Evolutionary conservation across 495 filamentous ascomycete genomes (phyloP).

Genomic region (Trichoderma virens): DNA sequence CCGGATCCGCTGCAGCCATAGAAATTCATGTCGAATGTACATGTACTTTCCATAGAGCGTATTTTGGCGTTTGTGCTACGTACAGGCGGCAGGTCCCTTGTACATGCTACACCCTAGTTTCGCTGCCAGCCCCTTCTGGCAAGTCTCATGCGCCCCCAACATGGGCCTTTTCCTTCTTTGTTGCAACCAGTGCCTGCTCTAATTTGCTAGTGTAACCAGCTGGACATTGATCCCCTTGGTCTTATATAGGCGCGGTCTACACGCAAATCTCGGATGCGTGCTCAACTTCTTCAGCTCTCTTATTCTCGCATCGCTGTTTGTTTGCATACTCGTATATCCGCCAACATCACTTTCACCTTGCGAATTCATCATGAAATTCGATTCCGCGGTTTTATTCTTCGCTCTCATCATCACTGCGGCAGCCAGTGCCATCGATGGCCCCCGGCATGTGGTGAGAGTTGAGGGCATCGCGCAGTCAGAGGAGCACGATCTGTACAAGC

Average conservation of each 20-base stretch:
- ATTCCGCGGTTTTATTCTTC: not conserved
- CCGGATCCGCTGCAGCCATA: no score
- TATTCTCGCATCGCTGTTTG: not conserved
- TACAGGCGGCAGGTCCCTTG: no score
- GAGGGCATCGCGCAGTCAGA: conserved; percentile 6
- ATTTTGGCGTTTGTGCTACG: no score
- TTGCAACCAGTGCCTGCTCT: no score
- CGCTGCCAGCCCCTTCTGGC: no score
- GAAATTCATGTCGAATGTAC: no score
- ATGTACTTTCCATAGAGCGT: no score
- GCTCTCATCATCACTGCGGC: not conserved
- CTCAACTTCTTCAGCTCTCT: not conserved
- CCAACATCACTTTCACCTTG: not conserved
- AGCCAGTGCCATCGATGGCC: not conserved
- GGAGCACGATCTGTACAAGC: conserved; percentile 44
- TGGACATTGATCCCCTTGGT: no score
- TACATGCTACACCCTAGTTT: no score
- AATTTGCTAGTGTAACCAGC: no score
- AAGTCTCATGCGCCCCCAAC: no score
- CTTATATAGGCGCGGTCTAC: not conserved
- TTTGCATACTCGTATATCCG: not conserved
- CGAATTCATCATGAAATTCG: not conserved
- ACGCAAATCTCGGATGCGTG: not conserved
- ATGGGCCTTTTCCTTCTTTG: no score
- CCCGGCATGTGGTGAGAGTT: not conserved